Evolutionary conservation across 2,329 filamentous ascomycete genomes (phyloP).

Genomic region (Penicillium hordei): DNA sequence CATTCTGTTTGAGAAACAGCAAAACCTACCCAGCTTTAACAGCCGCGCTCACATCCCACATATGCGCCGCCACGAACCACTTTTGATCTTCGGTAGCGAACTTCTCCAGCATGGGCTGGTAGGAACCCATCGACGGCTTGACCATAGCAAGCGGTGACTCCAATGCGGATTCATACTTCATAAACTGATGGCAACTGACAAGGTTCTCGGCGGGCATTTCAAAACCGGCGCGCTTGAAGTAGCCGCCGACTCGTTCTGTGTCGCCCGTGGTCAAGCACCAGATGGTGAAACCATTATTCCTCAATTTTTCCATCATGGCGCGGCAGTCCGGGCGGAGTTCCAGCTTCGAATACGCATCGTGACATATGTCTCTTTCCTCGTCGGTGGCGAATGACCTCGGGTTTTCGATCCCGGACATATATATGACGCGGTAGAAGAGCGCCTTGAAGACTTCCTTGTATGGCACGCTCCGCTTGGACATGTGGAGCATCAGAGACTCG

Average conservation of each 20-base stretch:
- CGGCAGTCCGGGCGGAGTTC: conserved; percentile 37
- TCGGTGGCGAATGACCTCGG: conserved; percentile 42
- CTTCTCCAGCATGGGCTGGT: conserved; percentile 45
- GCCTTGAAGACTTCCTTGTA: conserved; percentile 44
- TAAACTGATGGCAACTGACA: conserved; percentile 43
- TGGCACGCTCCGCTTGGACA: conserved; percentile 42
- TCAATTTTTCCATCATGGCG: conserved; percentile 44
- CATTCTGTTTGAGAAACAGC: no score
- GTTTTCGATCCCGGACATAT: conserved; percentile 41
- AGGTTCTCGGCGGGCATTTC: conserved; percentile 54
- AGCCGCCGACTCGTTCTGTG: conserved; percentile 50
- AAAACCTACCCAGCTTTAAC: conserved; percentile 42
- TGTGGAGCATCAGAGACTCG: conserved; percentile 48
- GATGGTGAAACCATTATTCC: conserved; percentile 51
- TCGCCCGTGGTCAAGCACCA: conserved; percentile 58
- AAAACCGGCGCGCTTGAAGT: conserved; percentile 52
- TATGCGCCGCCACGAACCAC: conserved; percentile 61
- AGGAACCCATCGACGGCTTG: conserved; percentile 53
- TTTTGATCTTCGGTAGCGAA: conserved; percentile 43
- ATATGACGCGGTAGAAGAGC: conserved; percentile 47
- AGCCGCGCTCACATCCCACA: conserved; percentile 60
- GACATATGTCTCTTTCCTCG: conserved; percentile 40
- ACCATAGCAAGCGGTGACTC: conserved; percentile 47
- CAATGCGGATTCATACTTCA: neutral
- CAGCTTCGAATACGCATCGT: conserved; percentile 38